phyloP scores from a whole-genome alignment of 1,284 basidiomycete species.

The Coniophora puteana region DNA sequence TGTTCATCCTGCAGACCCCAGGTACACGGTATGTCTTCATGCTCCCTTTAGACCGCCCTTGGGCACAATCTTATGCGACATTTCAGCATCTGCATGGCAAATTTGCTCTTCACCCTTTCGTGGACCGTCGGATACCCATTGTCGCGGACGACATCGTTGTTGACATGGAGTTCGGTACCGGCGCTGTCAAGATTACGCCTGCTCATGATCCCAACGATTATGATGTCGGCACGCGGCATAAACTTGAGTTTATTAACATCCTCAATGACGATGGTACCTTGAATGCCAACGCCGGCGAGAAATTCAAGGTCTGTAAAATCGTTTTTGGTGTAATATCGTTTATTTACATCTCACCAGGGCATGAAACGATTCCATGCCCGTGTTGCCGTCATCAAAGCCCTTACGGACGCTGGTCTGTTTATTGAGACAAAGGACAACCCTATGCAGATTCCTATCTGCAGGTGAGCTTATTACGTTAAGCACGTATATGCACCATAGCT shows the following conservation, averaged over 20 bases:
- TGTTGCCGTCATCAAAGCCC: conserved; percentile 77
- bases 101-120: conserved; percentile 89
- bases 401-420: conserved; percentile 87
- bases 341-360: conserved; percentile 45
- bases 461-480: conserved; percentile 36
- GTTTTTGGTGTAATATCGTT: neutral
- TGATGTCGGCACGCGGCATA: conserved; percentile 88
- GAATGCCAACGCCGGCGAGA: conserved; percentile 85
- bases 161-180: conserved; percentile 97
- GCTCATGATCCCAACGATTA: conserved; percentile 99
- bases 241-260: conserved; percentile 93
- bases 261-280: conserved; percentile 97
- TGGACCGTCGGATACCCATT: conserved; percentile 86
- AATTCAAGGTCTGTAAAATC: conserved; percentile 55
- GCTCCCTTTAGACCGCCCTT: neutral
- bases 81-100: conserved; percentile 88
- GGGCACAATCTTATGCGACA: neutral
- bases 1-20: conserved; percentile 89
- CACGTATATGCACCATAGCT: conserved; percentile 3
- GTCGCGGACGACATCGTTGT: conserved; percentile 83
- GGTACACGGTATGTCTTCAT: conserved; percentile 62
- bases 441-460: conserved; percentile 93
- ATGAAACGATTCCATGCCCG: conserved; percentile 97
- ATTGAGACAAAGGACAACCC: conserved; percentile 94
- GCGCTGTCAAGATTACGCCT: conserved; percentile 99